Evolutionary conservation across 495 filamentous ascomycete species (phyloP).

Genomic region (Penicillium lividum): DNA sequence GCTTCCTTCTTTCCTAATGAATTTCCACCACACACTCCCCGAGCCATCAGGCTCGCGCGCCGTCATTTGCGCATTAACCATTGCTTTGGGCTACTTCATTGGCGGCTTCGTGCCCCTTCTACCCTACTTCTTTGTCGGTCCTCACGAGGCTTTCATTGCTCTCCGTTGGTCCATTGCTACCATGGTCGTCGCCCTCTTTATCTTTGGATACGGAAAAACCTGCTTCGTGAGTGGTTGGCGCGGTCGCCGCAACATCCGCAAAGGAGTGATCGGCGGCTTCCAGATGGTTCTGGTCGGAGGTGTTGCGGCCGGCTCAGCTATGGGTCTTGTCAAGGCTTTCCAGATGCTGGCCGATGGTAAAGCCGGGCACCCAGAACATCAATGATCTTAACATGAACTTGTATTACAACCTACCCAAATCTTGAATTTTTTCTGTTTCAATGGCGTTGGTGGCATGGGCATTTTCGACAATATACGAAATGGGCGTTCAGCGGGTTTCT

Average conservation of each 20-base stretch:
- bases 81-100: conserved; percentile 71
- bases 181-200: conserved; percentile 68
- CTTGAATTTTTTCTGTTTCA: background rate
- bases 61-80: conserved; percentile 61
- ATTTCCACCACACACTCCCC: conserved; percentile 56
- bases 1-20: conserved; percentile 57
- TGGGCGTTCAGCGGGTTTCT: conserved; percentile 10
- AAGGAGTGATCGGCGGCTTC: conserved; percentile 48
- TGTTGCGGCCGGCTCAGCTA: conserved; percentile 63
- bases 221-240: conserved; percentile 50
- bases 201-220: conserved; percentile 74
- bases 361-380: conserved; percentile 16
- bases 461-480: background rate
- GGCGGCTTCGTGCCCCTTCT: conserved; percentile 71
- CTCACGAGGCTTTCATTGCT: conserved; percentile 55
- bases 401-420: background rate
- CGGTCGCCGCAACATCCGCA: conserved; percentile 38
- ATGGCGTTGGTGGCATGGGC: conserved; percentile 15
- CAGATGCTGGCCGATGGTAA: conserved; percentile 35
- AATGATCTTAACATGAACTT: conserved; percentile 1
- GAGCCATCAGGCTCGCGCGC: conserved; percentile 54
- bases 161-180: conserved; percentile 68
- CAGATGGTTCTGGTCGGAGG: conserved; percentile 70
- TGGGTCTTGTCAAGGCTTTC: conserved; percentile 63
- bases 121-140: conserved; percentile 73